A percentile compares a stretch with the other conserved stretches of the same genome.
phyloP scores from a whole-genome alignment of 2,329 filamentous ascomycete genomes.

The Beauveria scarabaeidicola region DNA sequence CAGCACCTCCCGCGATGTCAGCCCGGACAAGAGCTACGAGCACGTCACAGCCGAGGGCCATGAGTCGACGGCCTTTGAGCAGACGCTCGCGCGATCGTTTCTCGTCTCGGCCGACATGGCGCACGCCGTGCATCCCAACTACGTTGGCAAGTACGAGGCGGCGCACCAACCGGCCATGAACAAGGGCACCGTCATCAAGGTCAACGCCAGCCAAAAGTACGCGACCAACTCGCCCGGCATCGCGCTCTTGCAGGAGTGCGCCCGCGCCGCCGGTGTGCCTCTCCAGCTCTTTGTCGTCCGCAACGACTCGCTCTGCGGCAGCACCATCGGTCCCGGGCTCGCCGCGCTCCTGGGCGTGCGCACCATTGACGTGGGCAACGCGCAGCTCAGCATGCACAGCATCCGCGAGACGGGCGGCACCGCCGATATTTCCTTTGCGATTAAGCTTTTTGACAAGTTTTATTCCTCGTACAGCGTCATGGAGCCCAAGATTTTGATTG shows the following conservation, averaged over 20 bases:
- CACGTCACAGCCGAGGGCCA: constrained; percentile 48
- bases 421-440: constrained; percentile 77
- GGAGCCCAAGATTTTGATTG: constrained; percentile 75
- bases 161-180: constrained; percentile 94
- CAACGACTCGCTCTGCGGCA: constrained; percentile 90
- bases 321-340: constrained; percentile 96
- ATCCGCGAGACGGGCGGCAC: constrained; percentile 88
- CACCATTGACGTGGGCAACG: constrained; percentile 87
- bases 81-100: constrained; percentile 85
- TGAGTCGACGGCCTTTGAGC: constrained; percentile 77
- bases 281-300: constrained; percentile 93
- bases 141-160: constrained; percentile 80
- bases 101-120: constrained; percentile 97
- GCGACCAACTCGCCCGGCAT: constrained; percentile 95
- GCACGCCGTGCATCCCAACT: constrained; percentile 93
- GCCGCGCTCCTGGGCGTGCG: constrained; percentile 77
- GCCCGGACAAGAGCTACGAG: constrained; percentile 55
- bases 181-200: constrained; percentile 90
- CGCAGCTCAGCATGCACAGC: constrained; percentile 93
- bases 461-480: constrained; percentile 76
- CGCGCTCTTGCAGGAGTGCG: constrained; percentile 82
- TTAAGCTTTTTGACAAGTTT: constrained; percentile 81
- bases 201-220: constrained; percentile 96
- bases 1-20: constrained; percentile 51
- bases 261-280: constrained; percentile 65